These are phyloP conservation scores for Cornus kousa DNA, from an alignment of 148 eudicot species.

Conservation along the genomic window DNA sequence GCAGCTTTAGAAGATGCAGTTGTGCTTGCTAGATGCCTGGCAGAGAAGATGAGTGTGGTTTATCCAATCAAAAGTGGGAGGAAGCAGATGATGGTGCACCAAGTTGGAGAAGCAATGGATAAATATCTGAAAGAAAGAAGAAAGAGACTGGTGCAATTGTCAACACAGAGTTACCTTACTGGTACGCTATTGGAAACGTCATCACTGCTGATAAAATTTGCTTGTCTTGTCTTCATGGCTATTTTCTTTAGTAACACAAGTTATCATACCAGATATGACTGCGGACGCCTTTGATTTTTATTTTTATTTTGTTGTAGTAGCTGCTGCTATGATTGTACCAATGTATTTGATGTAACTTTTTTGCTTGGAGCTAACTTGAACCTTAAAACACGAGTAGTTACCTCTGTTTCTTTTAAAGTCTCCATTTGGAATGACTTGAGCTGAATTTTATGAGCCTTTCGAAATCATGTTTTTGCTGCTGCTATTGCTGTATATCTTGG, in stretches of 20 bases:
- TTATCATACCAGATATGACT: conserved; percentile 36
- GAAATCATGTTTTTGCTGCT: too few relatives aligned
- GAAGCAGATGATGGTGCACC: neutral
- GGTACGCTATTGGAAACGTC: conserved; percentile 28
- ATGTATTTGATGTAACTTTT: too few relatives aligned
- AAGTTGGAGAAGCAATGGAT: conserved; percentile 44
- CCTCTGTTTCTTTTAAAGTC: too few relatives aligned
- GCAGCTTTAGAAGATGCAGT: conserved; percentile 66
- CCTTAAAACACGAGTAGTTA: too few relatives aligned
- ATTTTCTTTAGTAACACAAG: conserved; percentile 28
- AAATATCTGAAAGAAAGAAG: conserved; percentile 49
- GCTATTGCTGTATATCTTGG: too few relatives aligned
- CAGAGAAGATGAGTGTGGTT: conserved; percentile 14
- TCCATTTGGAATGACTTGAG: too few relatives aligned
- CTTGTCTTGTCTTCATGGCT: conserved; percentile 24
- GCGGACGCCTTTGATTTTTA: conserved; percentile 30
- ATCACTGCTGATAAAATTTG: conserved; percentile 27
- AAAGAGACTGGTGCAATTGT: conserved; percentile 34
- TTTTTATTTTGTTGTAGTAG: too few relatives aligned
- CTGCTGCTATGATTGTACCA: too few relatives aligned
- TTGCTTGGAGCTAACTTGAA: too few relatives aligned
- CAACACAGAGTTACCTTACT: conserved; percentile 32
- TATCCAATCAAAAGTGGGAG: too few relatives aligned
- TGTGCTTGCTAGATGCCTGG: conserved; percentile 52
- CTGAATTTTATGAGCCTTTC: too few relatives aligned